These are phyloP conservation scores for Talaromyces sp. DNA, from an alignment of 2,329 filamentous ascomycete genomes.

Conservation along the genomic window DNA sequence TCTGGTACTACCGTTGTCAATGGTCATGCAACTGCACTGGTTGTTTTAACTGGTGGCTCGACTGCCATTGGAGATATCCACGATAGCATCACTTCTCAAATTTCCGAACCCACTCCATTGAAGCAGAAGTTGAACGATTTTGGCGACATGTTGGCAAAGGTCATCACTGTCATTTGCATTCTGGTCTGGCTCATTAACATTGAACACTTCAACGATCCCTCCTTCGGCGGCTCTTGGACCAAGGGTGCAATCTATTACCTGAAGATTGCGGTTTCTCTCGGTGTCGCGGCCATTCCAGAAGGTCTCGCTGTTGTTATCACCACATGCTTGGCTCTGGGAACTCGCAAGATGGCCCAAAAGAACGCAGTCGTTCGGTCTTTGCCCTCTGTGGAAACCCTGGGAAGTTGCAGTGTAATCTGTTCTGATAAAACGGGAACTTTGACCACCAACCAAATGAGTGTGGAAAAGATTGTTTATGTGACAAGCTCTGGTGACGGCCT, in stretches of 20 bases:
- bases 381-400: conserved; percentile 94
- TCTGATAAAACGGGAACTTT: conserved; percentile 98
- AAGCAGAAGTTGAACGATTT: conserved; percentile 99
- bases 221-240: conserved; percentile 80
- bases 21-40: conserved; percentile 86
- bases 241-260: conserved; percentile 99
- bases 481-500: conserved; percentile 72
- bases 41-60: conserved; percentile 83
- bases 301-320: conserved; percentile 97
- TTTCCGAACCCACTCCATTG: conserved; percentile 92
- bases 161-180: conserved; percentile 95
- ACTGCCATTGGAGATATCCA: conserved; percentile 99
- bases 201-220: conserved; percentile 91
- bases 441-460: conserved; percentile 99
- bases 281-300: conserved; percentile 96
- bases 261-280: conserved; percentile 97
- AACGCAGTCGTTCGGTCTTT: conserved; percentile 96
- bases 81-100: conserved; percentile 96
- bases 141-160: conserved; percentile 92
- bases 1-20: conserved; percentile 97
- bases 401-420: conserved; percentile 99
- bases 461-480: conserved; percentile 87
- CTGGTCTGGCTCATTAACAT: conserved; percentile 99
- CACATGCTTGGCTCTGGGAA: conserved; percentile 94
- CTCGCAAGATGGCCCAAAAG: conserved; percentile 97